These are phyloP conservation scores for Trichoderma parareesei DNA, from an alignment of 495 filamentous ascomycete species.

Conservation along the genomic window DNA sequence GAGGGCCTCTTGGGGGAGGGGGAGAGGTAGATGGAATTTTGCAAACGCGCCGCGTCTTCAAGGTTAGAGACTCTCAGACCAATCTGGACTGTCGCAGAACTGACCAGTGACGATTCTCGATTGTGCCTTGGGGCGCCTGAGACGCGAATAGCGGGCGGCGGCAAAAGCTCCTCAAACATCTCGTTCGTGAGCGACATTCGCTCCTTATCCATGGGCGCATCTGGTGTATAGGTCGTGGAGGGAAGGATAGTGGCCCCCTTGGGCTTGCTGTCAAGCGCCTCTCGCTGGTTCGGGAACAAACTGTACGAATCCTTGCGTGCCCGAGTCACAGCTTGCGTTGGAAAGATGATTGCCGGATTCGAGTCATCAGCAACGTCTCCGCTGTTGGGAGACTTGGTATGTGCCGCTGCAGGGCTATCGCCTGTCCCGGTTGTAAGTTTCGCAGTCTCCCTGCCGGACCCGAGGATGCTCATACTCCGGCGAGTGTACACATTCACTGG, in stretches of 20 bases:
- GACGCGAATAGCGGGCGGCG: constrained; percentile 32
- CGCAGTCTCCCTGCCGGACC: not conserved
- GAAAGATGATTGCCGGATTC: not conserved
- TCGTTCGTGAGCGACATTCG: constrained; percentile 8
- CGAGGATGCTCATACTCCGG: not conserved
- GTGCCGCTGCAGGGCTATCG: not conserved
- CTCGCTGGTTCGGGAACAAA: constrained; percentile 7
- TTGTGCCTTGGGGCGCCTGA: constrained; percentile 24
- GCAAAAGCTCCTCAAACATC: constrained; percentile 20
- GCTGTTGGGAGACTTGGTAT: not conserved
- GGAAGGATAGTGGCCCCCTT: constrained; percentile 18
- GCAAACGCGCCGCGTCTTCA: constrained; percentile 29
- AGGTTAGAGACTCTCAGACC: constrained; percentile 40
- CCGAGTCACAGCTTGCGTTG: constrained; percentile 1
- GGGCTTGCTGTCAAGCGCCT: not conserved
- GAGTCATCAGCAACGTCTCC: constrained; percentile 6
- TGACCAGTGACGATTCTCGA: constrained; percentile 37
- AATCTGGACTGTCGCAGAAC: constrained; percentile 41
- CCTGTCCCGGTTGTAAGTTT: not conserved
- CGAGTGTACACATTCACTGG: not conserved
- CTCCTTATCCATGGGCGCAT: constrained; percentile 15
- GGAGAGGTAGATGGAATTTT: constrained; percentile 14
- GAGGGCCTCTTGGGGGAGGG: not conserved
- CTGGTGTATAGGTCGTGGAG: constrained; percentile 34
- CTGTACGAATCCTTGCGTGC: constrained; percentile 12